A percentile compares a stretch with the other conserved stretches of the same genome.
Evolutionary conservation across 2,329 filamentous ascomycete species (phyloP).

Genomic region (Botryotinia convoluta): DNA sequence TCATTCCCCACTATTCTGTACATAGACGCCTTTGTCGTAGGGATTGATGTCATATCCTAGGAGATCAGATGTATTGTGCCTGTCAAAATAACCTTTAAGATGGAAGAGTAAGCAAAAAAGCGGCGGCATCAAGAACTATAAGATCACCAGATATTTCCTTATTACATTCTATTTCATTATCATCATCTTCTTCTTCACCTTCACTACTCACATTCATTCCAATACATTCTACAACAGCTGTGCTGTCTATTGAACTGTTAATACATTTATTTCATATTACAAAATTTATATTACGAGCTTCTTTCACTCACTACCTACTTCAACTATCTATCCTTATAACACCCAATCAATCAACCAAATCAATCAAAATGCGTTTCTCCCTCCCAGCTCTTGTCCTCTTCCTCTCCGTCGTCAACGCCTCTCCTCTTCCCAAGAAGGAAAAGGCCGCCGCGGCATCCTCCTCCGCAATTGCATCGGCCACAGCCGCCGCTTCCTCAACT

Average conservation of each 20-base stretch:
- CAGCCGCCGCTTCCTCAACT: neutral
- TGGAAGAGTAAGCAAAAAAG: neutral
- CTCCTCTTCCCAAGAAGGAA: slow-evolving; percentile 34
- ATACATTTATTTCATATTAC: slow-evolving; percentile 28
- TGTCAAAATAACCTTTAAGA: neutral
- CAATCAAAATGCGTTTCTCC: slow-evolving; percentile 40
- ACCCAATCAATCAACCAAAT: slow-evolving; percentile 15
- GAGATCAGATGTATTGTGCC: neutral
- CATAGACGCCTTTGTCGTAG: neutral
- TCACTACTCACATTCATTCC: neutral
- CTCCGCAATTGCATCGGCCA: neutral
- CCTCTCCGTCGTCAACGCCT: slow-evolving; percentile 34
- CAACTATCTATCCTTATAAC: neutral
- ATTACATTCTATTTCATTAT: slow-evolving; percentile 28
- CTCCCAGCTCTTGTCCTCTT: slow-evolving; percentile 34
- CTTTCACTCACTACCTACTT: neutral
- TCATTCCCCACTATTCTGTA: slow-evolving; percentile 6
- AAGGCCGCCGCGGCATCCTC: slow-evolving; percentile 20
- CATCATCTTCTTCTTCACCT: neutral
- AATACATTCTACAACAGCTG: slow-evolving; percentile 33
- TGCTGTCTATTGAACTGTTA: slow-evolving; percentile 30
- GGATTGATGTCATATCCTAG: neutral
- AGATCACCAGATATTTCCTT: slow-evolving; percentile 28
- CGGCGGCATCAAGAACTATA: slow-evolving; percentile 18
- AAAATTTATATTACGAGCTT: slow-evolving; percentile 21